Percentiles rank a stretch among this genome's conserved stretches.
These are phyloP conservation scores for Skeletonema potamos DNA, from an alignment of 108 stramenopile genomes.

Conservation along the genomic window DNA sequence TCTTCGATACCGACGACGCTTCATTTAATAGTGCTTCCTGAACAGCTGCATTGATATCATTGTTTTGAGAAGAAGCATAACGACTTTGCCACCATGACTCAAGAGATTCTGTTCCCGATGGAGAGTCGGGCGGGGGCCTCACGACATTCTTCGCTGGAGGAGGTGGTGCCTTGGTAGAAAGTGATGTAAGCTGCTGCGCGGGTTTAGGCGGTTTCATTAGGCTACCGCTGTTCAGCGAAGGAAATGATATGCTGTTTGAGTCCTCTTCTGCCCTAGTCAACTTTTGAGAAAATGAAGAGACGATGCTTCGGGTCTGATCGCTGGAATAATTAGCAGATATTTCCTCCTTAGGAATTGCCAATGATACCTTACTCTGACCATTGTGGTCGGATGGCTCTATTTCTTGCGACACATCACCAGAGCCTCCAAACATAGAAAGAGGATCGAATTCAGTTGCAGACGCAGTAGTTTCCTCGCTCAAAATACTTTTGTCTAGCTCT, in stretches of 20 bases:
- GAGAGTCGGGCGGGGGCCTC: slow-evolving; percentile 9
- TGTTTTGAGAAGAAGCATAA: slow-evolving; percentile 33
- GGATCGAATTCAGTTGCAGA: slow-evolving; percentile 48
- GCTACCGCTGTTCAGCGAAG: slow-evolving; percentile 18
- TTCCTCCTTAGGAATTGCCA: slow-evolving; percentile 1
- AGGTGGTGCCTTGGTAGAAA: background rate
- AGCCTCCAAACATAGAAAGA: slow-evolving; percentile 40
- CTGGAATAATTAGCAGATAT: background rate
- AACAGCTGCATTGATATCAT: slow-evolving; percentile 39
- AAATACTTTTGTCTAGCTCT: slow-evolving; percentile 5
- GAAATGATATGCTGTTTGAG: slow-evolving; percentile 7
- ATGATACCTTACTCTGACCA: slow-evolving; percentile 10
- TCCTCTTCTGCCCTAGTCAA: background rate
- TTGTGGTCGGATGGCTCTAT: slow-evolving; percentile 2
- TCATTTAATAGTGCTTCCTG: slow-evolving; percentile 39
- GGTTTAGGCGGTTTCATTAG: slow-evolving; percentile 1
- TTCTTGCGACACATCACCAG: slow-evolving; percentile 12
- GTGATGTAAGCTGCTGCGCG: background rate
- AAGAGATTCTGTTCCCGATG: slow-evolving; percentile 45
- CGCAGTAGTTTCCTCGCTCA: slow-evolving; percentile 34
- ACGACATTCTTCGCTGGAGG: background rate
- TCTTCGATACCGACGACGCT: background rate
- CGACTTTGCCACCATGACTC: slow-evolving; percentile 51
- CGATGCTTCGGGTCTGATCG: background rate
- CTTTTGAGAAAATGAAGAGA: background rate